These are phyloP conservation scores for Cryphonectria japonica DNA, from an alignment of 2,329 filamentous ascomycete species.

Conservation along the genomic window DNA sequence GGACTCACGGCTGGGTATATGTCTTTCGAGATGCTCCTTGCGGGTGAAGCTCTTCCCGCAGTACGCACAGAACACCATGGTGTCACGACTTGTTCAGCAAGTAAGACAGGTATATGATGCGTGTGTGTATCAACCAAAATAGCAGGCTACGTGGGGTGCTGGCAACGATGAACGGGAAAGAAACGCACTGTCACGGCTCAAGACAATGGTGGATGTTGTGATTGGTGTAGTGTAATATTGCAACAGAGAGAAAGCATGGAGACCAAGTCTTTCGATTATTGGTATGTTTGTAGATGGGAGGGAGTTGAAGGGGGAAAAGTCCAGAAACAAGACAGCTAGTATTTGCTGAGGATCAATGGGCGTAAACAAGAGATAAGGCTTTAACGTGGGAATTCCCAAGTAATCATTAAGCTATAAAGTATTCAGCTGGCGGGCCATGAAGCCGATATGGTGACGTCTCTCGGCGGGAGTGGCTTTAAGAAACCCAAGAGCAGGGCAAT, in stretches of 20 bases:
- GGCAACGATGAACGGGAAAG: neutral
- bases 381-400: conserved; percentile 15
- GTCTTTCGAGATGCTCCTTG: conserved; percentile 61
- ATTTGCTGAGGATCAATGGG: neutral
- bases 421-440: conserved; percentile 3
- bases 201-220: conserved; percentile 28
- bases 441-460: conserved; percentile 8
- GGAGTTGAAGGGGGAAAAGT: neutral
- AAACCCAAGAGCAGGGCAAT: conserved; percentile 10
- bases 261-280: conserved; percentile 14
- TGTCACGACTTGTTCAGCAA: conserved; percentile 27
- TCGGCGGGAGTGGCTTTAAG: conserved; percentile 1
- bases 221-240: conserved; percentile 26
- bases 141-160: conserved; percentile 12
- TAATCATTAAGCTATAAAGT: neutral
- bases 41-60: conserved; percentile 59
- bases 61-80: conserved; percentile 55
- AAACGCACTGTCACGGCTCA: conserved; percentile 16
- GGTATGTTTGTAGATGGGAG: neutral
- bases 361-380: neutral
- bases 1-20: conserved; percentile 55
- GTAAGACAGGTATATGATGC: conserved; percentile 24
- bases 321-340: neutral
- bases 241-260: neutral
- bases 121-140: neutral